Conservation (phyloP, 73 alveolate genomes). For the Halteria grandinella region DNA sequence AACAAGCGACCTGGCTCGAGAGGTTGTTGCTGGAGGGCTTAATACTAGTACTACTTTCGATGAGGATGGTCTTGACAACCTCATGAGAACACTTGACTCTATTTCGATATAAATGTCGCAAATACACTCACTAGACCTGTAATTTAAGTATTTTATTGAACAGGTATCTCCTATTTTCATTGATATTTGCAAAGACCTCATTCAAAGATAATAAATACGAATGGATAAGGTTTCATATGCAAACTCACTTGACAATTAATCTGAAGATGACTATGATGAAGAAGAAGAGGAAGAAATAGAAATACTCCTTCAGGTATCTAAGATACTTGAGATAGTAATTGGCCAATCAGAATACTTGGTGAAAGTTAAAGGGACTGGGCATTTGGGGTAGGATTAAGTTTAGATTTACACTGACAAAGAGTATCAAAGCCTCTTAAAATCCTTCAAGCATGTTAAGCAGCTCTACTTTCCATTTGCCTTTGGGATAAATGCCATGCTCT, state of each 20-base stretch:
- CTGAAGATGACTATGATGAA: neutral
- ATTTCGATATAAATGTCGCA: constrained; percentile 1
- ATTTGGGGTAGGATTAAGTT: neutral
- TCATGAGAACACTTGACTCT: constrained; percentile 32
- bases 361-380: constrained; percentile 1
- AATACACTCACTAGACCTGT: neutral
- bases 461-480: constrained; percentile 43
- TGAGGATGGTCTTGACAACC: neutral
- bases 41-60: too few relatives aligned
- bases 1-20: constrained; percentile 25
- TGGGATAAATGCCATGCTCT: constrained; percentile 30
- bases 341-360: constrained; percentile 23
- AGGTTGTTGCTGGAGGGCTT: too few relatives aligned
- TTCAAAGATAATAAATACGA: neutral
- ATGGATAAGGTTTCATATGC: too few relatives aligned
- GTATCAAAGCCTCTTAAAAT: constrained; percentile 7
- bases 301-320: neutral
- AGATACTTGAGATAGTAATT: constrained; percentile 21
- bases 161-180: neutral
- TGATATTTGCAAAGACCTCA: constrained; percentile 12
- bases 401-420: constrained; percentile 14
- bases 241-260: neutral
- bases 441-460: constrained; percentile 1
- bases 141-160: constrained; percentile 39
- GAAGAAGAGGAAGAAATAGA: constrained; percentile 38